Evolutionary conservation across 2,329 filamentous ascomycete species (phyloP).

Genomic region (Taxawa tesnikishii): DNA sequence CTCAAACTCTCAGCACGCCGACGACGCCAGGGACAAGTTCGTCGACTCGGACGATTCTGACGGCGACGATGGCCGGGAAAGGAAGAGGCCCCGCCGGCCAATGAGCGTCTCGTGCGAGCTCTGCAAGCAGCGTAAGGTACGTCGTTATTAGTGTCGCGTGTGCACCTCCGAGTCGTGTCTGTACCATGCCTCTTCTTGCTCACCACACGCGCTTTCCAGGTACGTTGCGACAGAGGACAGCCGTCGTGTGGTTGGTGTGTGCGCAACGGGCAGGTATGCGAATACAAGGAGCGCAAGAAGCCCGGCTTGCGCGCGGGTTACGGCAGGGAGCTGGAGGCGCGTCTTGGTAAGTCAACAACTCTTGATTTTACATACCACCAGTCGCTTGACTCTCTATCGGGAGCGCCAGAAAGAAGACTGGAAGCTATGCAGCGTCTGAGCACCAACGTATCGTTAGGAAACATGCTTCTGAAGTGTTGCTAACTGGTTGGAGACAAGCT

Average conservation of each 20-base stretch:
- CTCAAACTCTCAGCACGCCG: neutral
- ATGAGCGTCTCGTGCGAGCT: conserved; percentile 53
- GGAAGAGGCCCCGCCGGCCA: conserved; percentile 22
- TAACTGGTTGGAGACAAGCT: conserved; percentile 37
- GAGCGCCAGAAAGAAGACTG: no score
- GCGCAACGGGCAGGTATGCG: conserved; percentile 52
- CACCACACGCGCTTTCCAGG: conserved; percentile 13
- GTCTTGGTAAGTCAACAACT: conserved; percentile 40
- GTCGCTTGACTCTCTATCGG: no score
- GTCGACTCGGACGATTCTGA: conserved; percentile 22
- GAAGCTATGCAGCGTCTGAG: no score
- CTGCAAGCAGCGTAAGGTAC: conserved; percentile 70
- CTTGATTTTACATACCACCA: no score
- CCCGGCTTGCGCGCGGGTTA: conserved; percentile 48
- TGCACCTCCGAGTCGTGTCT: no score
- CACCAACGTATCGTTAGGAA: no score
- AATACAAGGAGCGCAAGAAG: conserved; percentile 61
- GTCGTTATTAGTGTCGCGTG: no score
- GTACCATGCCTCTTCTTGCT: no score
- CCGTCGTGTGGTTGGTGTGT: conserved; percentile 65
- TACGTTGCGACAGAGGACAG: conserved; percentile 63
- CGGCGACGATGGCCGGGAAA: conserved; percentile 29
- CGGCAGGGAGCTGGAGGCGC: conserved; percentile 48
- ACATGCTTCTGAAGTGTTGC: no score
- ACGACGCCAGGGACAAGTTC: conserved; percentile 12